Evolutionary conservation across 495 filamentous ascomycete species (phyloP), one percentile per base, ranked within the genome.

Genomic region (Melanomma pulvis-pyrius): DNA sequence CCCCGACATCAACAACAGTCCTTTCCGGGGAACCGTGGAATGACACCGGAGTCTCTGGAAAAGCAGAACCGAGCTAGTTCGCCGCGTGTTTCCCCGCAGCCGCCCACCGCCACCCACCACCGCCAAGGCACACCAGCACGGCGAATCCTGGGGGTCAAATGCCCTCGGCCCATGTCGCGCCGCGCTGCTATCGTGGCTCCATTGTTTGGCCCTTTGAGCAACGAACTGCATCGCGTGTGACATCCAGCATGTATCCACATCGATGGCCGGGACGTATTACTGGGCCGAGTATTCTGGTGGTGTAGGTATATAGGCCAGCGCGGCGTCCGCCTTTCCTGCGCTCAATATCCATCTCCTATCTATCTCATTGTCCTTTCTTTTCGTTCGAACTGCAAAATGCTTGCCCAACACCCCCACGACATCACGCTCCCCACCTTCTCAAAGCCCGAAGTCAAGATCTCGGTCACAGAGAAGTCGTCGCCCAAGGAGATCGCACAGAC

Each of bases 391-490:
- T 2, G 22, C 22, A 65, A 59, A 30, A 65, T 65, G 63, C 55
- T 65, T 32, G 47, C 46, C 24, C 63, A 59, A 65, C 53, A 59
- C 26, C 63, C 63, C 22, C 54, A 65, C 55, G 63, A 65, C 28
- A 54, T 65, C 24, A 59, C 29, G 1, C 55, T 65, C 13, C 63
- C 63, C 28, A 65, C 41, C 24, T 65, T 65, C 32, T 17, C 55
- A n/a, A 65, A 65, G 26, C 54, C 25, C 17, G 63, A 59, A 28
- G 36, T 59, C 54, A 65, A 59, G 22, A 24, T 65, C 28, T 52
- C 63, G 6, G 54, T 65, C 17, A 25, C 19, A 5, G 63, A 65
- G 17, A 25, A 51, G 21, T 19, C 6, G n/a, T 17, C 25, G 15
- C 64, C 72, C 12, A 29, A 13, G 17, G 29, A 46, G 1, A 47